Conservation (phyloP, 2,329 filamentous ascomycete species). For the Penicillium sp. region DNA sequence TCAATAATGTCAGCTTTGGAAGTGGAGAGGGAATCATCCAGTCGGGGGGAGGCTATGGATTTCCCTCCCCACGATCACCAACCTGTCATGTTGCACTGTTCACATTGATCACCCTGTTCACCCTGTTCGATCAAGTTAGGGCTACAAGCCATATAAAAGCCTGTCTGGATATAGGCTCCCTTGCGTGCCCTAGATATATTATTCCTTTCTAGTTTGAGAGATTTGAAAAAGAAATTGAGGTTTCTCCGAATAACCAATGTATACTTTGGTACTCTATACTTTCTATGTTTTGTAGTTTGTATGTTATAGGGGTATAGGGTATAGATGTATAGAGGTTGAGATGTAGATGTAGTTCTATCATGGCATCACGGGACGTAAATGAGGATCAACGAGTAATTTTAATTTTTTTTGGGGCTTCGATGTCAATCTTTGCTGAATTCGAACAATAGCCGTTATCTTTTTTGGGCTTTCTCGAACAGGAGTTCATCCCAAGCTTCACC, state of each 20-base stretch:
- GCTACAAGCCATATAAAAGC: neutral
- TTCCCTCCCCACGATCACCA: neutral
- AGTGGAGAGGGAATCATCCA: neutral
- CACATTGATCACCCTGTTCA: neutral
- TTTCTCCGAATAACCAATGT: neutral
- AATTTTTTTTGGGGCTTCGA: neutral
- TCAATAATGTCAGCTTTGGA: neutral
- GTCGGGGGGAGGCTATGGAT: neutral
- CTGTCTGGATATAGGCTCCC: neutral
- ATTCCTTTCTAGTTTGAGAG: neutral
- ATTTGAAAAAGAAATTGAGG: too few species aligned
- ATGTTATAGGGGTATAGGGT: neutral
- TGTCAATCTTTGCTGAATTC: slow-evolving; percentile 2
- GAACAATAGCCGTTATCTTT: neutral
- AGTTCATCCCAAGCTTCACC: slow-evolving; percentile 4
- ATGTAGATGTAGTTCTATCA: neutral
- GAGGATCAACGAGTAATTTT: slow-evolving; percentile 10
- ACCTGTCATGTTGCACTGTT: neutral
- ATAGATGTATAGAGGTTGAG: too few species aligned
- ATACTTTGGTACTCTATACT: neutral
- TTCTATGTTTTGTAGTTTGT: neutral
- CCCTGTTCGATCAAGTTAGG: neutral
- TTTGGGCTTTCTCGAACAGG: neutral
- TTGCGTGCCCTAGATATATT: neutral
- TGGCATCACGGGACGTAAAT: slow-evolving; percentile 3